Conservation (phyloP, 2,329 filamentous ascomycete species). For the Aureobasidium namibiae region DNA sequence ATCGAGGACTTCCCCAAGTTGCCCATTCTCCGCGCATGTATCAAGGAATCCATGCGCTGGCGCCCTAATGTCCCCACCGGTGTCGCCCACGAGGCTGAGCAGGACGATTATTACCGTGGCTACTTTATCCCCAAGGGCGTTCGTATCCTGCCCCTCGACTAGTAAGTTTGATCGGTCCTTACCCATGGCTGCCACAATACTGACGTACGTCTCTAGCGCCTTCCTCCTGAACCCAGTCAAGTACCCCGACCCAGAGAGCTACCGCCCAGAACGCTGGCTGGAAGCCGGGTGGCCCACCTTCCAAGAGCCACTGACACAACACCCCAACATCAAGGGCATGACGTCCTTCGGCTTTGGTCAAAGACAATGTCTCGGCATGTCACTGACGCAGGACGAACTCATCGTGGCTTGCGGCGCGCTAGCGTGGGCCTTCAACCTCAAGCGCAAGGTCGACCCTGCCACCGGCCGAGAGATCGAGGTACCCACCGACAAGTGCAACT, state of each 20-base stretch:
- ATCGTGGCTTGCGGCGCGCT: slow-evolving; percentile 45
- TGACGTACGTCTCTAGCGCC: slow-evolving; percentile 31
- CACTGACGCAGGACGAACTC: slow-evolving; percentile 54
- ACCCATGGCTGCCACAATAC: neutral
- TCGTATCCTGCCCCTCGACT: slow-evolving; percentile 46
- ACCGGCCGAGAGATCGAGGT: slow-evolving; percentile 37
- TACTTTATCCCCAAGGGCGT: slow-evolving; percentile 46
- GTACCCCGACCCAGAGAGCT: slow-evolving; percentile 58
- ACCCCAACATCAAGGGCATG: slow-evolving; percentile 56
- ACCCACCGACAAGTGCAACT: slow-evolving; percentile 42
- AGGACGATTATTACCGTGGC: slow-evolving; percentile 46
- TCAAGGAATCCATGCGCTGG: slow-evolving; percentile 32
- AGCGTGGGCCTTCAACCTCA: slow-evolving; percentile 40
- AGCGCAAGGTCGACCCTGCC: slow-evolving; percentile 38
- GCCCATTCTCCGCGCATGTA: slow-evolving; percentile 25
- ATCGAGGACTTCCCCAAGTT: slow-evolving; percentile 30
- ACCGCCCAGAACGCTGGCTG: slow-evolving; percentile 55
- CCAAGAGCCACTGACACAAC: slow-evolving; percentile 55
- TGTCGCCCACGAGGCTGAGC: slow-evolving; percentile 44
- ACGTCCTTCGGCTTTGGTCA: slow-evolving; percentile 59
- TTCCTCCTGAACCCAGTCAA: slow-evolving; percentile 50
- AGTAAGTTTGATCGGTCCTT: slow-evolving; percentile 30
- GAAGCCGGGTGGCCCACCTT: slow-evolving; percentile 56
- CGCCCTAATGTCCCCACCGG: slow-evolving; percentile 47
- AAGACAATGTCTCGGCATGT: slow-evolving; percentile 54